phyloP scores from a whole-genome alignment of 768 basidiomycete species.

The Chalciporus piperatus region DNA sequence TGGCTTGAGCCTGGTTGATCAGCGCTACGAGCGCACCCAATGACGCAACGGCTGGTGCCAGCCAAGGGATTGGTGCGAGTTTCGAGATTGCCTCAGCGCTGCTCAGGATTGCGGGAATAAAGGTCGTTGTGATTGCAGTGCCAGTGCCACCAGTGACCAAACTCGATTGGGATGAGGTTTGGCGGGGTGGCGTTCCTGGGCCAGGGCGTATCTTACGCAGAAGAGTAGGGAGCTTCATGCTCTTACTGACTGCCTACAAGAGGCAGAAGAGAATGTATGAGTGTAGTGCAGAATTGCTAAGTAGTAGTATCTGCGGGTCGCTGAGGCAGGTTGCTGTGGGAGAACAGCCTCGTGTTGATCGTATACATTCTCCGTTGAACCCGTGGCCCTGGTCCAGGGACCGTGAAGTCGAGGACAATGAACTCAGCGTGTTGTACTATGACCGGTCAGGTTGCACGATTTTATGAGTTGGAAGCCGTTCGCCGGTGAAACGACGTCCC shows the following conservation, averaged over 20 bases:
- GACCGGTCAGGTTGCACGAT: background rate
- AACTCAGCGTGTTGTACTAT: background rate
- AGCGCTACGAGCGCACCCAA: constrained; percentile 43
- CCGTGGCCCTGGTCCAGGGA: background rate
- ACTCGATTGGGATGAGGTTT: background rate
- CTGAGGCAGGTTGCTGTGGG: background rate
- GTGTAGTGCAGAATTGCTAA: background rate
- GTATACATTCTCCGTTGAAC: background rate
- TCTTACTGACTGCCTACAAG: background rate
- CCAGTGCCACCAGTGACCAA: background rate
- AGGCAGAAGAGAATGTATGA: background rate
- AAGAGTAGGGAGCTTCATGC: background rate
- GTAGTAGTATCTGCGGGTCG: background rate
- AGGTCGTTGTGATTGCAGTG: background rate
- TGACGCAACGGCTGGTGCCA: constrained; percentile 41
- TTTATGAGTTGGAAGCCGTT: background rate
- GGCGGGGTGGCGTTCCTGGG: background rate
- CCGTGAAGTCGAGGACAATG: background rate
- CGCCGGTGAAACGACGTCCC: too few relatives aligned
- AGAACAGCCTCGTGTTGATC: background rate
- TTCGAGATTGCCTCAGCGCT: constrained; percentile 45
- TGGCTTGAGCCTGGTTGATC: constrained; percentile 46
- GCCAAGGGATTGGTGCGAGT: constrained; percentile 47
- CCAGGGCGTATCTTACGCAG: background rate
- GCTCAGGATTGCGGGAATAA: background rate